Evolutionary conservation across 768 basidiomycete genomes (phyloP), one percentile per base, ranked within the genome.

Genomic region (Clavaria fumosa): DNA sequence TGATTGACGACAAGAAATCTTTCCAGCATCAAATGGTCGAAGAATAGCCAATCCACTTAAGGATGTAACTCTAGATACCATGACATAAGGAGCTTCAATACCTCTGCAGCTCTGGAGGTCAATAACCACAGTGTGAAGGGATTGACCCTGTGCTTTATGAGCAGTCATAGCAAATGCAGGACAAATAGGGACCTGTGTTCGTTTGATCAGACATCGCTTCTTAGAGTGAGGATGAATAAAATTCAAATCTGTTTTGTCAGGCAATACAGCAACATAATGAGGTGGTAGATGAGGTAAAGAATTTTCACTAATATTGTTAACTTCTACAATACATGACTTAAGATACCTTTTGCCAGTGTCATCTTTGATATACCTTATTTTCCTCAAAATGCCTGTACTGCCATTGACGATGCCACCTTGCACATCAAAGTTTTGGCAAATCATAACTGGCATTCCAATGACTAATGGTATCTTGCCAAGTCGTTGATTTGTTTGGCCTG

Each of bases 101-200:
- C 58, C 57, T 4, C 34, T 22, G 23, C 54, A 60, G 6, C 37
- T 39, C 12, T 49, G 26, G 0, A 63, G 17, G 38, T 65, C 60
- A 3, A 64, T 41, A 11, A 62, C 50, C 0, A 47, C 54, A 4
- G 43, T 42, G 0, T 35, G 7, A 23, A 62, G 22, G 0, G 60
- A 58, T 34, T 58, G 53, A 0, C 63, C 62, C 49, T 66, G 62
- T 0, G 60, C 46, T 40, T 59, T 58, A 37, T 65, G 58, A 0
- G 55, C 56, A 1, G 63, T 65, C 40, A 63, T 54, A 0, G 60
- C 54, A 45, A 61, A 65, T 0, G 49, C 59, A 15, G 62, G 64
- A 0, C 50, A 3, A 0, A 67, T 30, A 0, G 63, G 59, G 0
- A 66, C 23, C 38, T 67, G 64, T 0, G 40, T 50, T 0, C 59